Percentiles rank a stretch among this genome's conserved stretches.
These are phyloP conservation scores for Stylosanthes scabra DNA, from an alignment of 331 rosid species.

Conservation along the genomic window DNA sequence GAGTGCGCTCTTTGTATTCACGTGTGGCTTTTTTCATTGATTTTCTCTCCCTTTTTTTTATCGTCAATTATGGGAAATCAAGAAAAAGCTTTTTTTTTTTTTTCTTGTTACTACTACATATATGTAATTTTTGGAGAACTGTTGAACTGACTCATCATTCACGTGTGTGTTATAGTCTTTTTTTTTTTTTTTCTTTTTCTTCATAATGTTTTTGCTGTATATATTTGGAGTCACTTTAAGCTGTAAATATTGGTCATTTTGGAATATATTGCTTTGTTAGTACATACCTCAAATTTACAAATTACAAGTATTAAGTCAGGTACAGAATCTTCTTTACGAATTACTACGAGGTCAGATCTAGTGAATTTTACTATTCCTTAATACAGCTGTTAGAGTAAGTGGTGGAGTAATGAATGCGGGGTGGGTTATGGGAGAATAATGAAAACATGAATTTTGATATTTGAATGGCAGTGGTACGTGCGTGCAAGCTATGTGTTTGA, in stretches of 20 bases:
- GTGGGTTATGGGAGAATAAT: conserved; percentile 3
- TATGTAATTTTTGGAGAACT: conserved; percentile 20
- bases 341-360: not conserved
- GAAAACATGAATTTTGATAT: not conserved
- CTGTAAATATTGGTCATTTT: conserved; percentile 7
- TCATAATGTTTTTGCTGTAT: not conserved
- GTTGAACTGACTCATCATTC: conserved; percentile 26
- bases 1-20: conserved; percentile 63
- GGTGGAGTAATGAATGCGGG: not conserved
- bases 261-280: not conserved
- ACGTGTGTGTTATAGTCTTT: conserved; percentile 14
- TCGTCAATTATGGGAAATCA: conserved; percentile 48
- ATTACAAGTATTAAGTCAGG: not conserved
- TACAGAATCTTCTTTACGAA: not conserved
- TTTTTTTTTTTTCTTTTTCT: not conserved
- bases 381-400: not conserved
- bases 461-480: conserved; percentile 18
- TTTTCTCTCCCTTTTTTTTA: conserved; percentile 40
- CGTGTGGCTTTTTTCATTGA: conserved; percentile 69
- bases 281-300: not conserved
- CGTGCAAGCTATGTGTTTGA: conserved; percentile 41
- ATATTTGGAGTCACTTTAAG: conserved; percentile 1
- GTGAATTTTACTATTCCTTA: not conserved
- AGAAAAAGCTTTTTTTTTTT: conserved; percentile 33
- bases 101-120: not conserved